A percentile compares a stretch with the other conserved stretches of the same genome.
These are phyloP conservation scores for Eucalyptus sideroxylon DNA, from an alignment of 345 rosid species.

Conservation along the genomic window DNA sequence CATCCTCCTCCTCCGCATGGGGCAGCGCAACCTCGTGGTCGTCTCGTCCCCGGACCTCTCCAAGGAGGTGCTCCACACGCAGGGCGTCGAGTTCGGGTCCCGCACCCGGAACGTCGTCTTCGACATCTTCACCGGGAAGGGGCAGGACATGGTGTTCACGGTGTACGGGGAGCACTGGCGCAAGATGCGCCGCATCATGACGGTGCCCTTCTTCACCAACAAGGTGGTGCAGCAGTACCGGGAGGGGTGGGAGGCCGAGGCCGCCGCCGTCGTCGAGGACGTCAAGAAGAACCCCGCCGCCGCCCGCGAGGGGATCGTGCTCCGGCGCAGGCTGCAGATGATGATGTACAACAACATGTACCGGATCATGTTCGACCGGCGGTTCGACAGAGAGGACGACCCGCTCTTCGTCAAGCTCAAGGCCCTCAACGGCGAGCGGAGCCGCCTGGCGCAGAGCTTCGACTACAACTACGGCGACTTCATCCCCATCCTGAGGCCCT, in stretches of 20 bases:
- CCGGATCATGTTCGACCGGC: slow-evolving; percentile 86
- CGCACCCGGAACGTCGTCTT: slow-evolving; percentile 89
- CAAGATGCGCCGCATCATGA: slow-evolving; percentile 97
- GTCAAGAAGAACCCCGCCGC: slow-evolving; percentile 66
- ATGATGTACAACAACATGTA: slow-evolving; percentile 99
- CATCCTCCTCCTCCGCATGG: slow-evolving; percentile 71
- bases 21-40: slow-evolving; percentile 81
- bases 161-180: slow-evolving; percentile 99
- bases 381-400: slow-evolving; percentile 86
- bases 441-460: slow-evolving; percentile 90
- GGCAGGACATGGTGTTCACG: slow-evolving; percentile 99
- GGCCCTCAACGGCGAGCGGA: slow-evolving; percentile 95
- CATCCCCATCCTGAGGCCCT: slow-evolving; percentile 88
- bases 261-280: slow-evolving; percentile 60
- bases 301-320: slow-evolving; percentile 58
- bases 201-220: slow-evolving; percentile 96
- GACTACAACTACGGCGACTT: slow-evolving; percentile 95
- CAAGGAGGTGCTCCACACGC: slow-evolving; percentile 88
- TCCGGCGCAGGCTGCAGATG: slow-evolving; percentile 68
- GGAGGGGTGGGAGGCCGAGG: slow-evolving; percentile 69
- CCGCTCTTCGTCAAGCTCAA: slow-evolving; percentile 62
- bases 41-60: slow-evolving; percentile 84
- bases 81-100: slow-evolving; percentile 93
- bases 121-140: slow-evolving; percentile 94
- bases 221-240: slow-evolving; percentile 78